Percentiles rank a stretch among this genome's conserved stretches.
Evolutionary conservation across 805 yeast species (phyloP).

Genomic region (Maudiozyma saulgeensis): DNA sequence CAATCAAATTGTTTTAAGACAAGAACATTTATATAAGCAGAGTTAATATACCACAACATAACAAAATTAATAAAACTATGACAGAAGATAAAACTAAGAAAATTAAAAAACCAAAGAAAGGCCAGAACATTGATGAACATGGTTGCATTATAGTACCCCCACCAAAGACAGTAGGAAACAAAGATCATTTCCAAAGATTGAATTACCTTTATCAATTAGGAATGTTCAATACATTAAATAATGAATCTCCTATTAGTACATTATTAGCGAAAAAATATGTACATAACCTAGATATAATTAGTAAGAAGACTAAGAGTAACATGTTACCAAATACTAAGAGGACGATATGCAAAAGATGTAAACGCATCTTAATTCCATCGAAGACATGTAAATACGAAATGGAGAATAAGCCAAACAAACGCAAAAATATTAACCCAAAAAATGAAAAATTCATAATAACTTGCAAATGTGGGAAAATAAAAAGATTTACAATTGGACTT

Average conservation of each 20-base stretch:
- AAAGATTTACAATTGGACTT: conserved; percentile 55
- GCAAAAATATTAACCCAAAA: conserved; percentile 21
- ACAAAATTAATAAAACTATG: neutral
- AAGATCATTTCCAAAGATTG: conserved; percentile 51
- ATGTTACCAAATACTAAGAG: conserved; percentile 60
- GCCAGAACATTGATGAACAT: conserved; percentile 10
- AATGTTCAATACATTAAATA: conserved; percentile 26
- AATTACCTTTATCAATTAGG: conserved; percentile 54
- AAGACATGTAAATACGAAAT: conserved; percentile 12
- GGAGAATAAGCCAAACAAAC: conserved; percentile 6
- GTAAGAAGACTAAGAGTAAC: conserved; percentile 59
- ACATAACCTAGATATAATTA: conserved; percentile 47
- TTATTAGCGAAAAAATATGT: conserved; percentile 47
- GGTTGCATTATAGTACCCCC: conserved; percentile 16
- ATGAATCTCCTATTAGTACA: conserved; percentile 1
- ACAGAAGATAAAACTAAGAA: neutral
- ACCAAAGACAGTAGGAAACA: conserved; percentile 39
- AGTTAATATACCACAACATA: no score
- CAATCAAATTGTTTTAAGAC: no score
- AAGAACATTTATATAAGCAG: no score
- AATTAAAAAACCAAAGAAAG: neutral
- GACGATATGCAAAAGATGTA: conserved; percentile 59
- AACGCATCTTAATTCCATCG: conserved; percentile 42
- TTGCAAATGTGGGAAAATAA: conserved; percentile 46
- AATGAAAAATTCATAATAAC: conserved; percentile 40